A percentile compares a stretch with the other conserved stretches of the same genome.
Conservation (phyloP, 306 rosid genomes). For the Erythrophleum fordii region DNA sequence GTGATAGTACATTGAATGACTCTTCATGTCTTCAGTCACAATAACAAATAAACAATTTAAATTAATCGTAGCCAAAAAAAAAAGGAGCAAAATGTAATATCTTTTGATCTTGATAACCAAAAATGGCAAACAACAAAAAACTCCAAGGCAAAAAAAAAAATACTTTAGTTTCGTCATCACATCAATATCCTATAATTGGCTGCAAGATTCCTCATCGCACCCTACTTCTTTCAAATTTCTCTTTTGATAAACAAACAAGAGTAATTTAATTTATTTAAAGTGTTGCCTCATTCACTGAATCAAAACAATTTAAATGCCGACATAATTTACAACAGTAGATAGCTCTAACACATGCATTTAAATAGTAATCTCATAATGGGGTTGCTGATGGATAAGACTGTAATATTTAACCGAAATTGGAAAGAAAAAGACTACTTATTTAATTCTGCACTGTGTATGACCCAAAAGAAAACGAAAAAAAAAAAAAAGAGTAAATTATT, state of each 20-base stretch:
- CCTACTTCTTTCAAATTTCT: no score
- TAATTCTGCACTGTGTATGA: background rate
- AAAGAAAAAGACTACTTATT: no score
- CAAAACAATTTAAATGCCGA: conserved; percentile 27
- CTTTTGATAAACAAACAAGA: no score
- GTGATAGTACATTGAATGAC: background rate
- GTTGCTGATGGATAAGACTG: background rate
- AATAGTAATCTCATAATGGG: conserved; percentile 26
- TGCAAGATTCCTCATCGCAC: background rate
- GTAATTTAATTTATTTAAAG: no score
- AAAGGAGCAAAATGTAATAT: background rate
- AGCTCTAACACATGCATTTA: no score
- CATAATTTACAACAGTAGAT: background rate
- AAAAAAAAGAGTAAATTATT: no score
- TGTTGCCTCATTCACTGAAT: conserved; percentile 16
- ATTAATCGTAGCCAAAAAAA: background rate
- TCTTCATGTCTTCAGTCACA: no score
- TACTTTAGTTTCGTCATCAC: background rate
- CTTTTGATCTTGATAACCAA: background rate
- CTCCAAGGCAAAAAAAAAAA: background rate
- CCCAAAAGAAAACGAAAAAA: no score
- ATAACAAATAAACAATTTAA: no score
- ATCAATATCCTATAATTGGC: background rate
- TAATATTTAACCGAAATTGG: conserved; percentile 18
- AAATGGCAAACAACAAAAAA: background rate